Conservation (phyloP, 345 rosid genomes). For the Camelina laxa region DNA sequence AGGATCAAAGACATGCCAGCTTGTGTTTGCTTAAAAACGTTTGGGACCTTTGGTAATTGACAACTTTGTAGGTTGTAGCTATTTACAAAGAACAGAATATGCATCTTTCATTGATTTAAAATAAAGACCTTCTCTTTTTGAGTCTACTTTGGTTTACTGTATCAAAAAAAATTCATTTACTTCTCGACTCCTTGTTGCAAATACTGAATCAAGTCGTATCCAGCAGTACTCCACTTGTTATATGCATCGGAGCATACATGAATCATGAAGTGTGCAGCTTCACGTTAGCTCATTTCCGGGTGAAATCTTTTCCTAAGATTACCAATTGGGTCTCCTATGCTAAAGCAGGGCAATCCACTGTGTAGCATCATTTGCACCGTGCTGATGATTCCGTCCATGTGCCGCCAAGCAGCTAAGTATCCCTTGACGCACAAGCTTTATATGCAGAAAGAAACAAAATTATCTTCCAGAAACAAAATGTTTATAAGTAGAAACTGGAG, state of each 20-base stretch:
- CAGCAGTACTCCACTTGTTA: background rate
- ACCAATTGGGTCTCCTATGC: constrained; percentile 93
- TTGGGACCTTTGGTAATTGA: background rate
- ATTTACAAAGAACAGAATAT: background rate
- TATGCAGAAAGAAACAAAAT: too few relatives aligned
- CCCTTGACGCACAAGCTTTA: constrained; percentile 77
- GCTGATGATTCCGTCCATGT: constrained; percentile 89
- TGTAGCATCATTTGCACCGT: constrained; percentile 88
- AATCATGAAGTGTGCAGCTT: constrained; percentile 67
- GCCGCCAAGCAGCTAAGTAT: constrained; percentile 79
- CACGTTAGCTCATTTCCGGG: constrained; percentile 95
- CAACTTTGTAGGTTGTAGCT: background rate
- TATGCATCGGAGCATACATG: background rate
- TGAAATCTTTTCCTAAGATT: constrained; percentile 93
- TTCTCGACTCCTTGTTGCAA: background rate
- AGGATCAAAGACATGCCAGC: constrained; percentile 23
- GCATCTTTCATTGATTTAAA: background rate
- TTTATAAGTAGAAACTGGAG: too few relatives aligned
- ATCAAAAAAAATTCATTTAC: background rate
- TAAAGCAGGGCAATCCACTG: constrained; percentile 95
- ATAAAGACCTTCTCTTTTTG: background rate
- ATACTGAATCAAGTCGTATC: background rate
- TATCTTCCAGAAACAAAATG: too few relatives aligned
- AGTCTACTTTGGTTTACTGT: background rate
- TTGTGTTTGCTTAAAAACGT: constrained; percentile 13